Evolutionary conservation across 306 rosid genomes (phyloP).

Genomic region (Inga oerstediana): DNA sequence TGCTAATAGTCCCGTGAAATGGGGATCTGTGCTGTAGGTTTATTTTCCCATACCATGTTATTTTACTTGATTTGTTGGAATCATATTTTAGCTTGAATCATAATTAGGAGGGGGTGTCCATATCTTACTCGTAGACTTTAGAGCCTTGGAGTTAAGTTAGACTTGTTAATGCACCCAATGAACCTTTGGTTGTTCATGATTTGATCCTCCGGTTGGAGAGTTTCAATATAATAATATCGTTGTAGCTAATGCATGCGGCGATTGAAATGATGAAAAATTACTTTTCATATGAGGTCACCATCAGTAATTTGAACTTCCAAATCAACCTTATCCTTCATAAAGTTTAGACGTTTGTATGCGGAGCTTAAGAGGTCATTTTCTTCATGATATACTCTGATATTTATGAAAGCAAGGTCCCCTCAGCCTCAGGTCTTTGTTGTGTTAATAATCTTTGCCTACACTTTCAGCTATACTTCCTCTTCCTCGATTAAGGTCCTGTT

Average conservation of each 20-base stretch:
- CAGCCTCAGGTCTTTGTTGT: slow-evolving; percentile 24
- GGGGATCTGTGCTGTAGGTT: background rate
- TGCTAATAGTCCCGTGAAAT: background rate
- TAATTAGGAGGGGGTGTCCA: background rate
- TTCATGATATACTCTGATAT: background rate
- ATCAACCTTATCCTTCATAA: background rate
- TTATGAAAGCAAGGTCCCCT: slow-evolving; percentile 25
- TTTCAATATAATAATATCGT: background rate
- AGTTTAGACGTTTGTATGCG: background rate
- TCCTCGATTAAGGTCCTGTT: slow-evolving; percentile 21
- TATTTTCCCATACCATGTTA: background rate
- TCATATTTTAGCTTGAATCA: background rate
- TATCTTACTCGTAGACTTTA: background rate
- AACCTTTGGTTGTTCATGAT: background rate
- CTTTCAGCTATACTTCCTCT: slow-evolving; percentile 36
- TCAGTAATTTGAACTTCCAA: background rate
- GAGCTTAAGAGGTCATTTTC: background rate
- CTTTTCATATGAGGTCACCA: background rate
- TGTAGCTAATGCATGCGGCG: slow-evolving; percentile 14
- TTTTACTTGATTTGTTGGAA: background rate
- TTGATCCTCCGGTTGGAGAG: background rate
- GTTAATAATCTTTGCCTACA: slow-evolving; percentile 8
- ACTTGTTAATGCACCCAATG: background rate
- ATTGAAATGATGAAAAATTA: slow-evolving; percentile 3
- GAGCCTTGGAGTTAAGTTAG: slow-evolving; percentile 1